A percentile compares a stretch with the other conserved stretches of the same genome.
These are phyloP conservation scores for Crucihimalaya himalaica DNA, from an alignment of 345 rosid species.

Conservation along the genomic window DNA sequence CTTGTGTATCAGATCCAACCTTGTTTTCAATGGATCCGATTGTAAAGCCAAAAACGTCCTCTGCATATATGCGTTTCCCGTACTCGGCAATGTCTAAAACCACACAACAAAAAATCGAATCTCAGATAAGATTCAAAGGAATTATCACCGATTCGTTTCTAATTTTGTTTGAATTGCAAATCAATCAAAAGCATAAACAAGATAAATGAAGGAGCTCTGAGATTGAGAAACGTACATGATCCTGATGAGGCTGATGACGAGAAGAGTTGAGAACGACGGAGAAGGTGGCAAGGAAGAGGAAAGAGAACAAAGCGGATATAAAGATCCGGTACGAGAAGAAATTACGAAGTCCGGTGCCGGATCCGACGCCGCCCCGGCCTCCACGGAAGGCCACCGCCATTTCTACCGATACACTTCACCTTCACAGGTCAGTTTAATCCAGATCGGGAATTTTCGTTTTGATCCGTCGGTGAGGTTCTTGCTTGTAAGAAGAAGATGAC, in stretches of 20 bases:
- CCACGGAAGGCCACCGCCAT: slow-evolving; percentile 89
- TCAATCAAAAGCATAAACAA: background rate
- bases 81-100: slow-evolving; percentile 56
- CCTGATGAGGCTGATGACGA: slow-evolving; percentile 43
- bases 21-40: slow-evolving; percentile 79
- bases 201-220: background rate
- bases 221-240: slow-evolving; percentile 49
- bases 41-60: slow-evolving; percentile 69
- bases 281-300: slow-evolving; percentile 78
- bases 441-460: slow-evolving; percentile 20
- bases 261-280: slow-evolving; percentile 69
- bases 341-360: slow-evolving; percentile 56
- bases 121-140: slow-evolving; percentile 7
- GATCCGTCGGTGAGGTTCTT: slow-evolving; percentile 29
- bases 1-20: slow-evolving; percentile 82
- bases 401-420: slow-evolving; percentile 26
- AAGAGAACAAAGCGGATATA: slow-evolving; percentile 79
- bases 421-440: background rate
- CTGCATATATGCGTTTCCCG: slow-evolving; percentile 65
- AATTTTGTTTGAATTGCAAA: slow-evolving; percentile 9
- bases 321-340: slow-evolving; percentile 79
- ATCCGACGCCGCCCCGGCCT: slow-evolving; percentile 55
- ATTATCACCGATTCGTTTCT: background rate
- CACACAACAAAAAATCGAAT: background rate
- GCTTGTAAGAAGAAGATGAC: slow-evolving; percentile 1